Evolutionary conservation across 306 rosid species (phyloP).

Genomic region (Quercus berberidifolia): DNA sequence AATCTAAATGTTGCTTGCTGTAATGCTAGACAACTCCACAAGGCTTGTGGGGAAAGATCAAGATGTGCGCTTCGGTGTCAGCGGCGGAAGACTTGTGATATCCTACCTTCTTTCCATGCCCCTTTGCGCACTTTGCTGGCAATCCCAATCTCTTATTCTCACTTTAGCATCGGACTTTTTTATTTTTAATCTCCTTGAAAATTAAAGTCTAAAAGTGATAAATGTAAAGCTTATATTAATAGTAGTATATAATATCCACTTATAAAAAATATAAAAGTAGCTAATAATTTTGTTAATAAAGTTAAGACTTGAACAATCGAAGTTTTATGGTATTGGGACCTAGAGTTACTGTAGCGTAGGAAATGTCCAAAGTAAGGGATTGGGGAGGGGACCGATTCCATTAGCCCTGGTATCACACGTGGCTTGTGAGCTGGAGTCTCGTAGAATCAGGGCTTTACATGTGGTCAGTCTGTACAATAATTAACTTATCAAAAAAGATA

Average conservation of each 20-base stretch:
- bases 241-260: not conserved
- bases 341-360: not conserved
- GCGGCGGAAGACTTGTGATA: slow-evolving; percentile 18
- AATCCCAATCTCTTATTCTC: slow-evolving; percentile 10
- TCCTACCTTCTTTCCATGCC: not conserved
- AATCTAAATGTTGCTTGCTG: not conserved
- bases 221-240: not conserved
- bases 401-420: slow-evolving; percentile 19
- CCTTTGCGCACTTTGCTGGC: slow-evolving; percentile 11
- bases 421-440: slow-evolving; percentile 23
- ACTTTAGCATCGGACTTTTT: not conserved
- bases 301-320: not conserved
- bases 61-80: slow-evolving; percentile 5
- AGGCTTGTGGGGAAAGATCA: not conserved
- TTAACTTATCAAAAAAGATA: not conserved
- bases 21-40: not conserved
- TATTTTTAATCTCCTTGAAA: not conserved
- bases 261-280: too few species aligned
- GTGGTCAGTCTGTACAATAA: slow-evolving; percentile 4
- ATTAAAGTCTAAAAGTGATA: not conserved
- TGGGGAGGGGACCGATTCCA: not conserved
- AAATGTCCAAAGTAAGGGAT: not conserved
- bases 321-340: not conserved
- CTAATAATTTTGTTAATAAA: not conserved
- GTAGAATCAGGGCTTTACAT: slow-evolving; percentile 5